These are phyloP conservation scores for Yamadazyma phyllophila DNA, from an alignment of 805 yeast genomes.

Conservation along the genomic window DNA sequence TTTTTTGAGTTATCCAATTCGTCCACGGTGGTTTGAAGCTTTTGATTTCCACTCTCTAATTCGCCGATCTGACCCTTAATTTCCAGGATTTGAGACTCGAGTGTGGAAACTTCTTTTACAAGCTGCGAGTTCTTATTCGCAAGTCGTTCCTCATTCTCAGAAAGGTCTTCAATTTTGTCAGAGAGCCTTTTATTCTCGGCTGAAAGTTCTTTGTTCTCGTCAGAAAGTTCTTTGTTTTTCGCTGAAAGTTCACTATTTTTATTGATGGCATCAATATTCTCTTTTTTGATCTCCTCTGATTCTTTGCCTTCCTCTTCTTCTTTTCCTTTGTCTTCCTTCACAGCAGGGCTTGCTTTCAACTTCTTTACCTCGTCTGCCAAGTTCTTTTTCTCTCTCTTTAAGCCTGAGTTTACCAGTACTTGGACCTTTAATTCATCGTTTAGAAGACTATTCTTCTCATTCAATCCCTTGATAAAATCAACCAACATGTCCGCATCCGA, in stretches of 20 bases:
- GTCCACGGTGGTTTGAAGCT: background rate
- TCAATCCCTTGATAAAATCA: slow-evolving; percentile 65
- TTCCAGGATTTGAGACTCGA: background rate
- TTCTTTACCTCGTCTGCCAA: slow-evolving; percentile 10
- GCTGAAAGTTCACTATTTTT: background rate
- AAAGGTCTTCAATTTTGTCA: background rate
- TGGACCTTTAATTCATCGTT: slow-evolving; percentile 62
- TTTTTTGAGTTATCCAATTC: background rate
- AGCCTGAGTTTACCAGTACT: slow-evolving; percentile 26
- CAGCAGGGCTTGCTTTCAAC: background rate
- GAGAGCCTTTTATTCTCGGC: background rate
- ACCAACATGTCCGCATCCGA: slow-evolving; percentile 68
- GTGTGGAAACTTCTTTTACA: background rate
- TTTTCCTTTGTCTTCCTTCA: background rate
- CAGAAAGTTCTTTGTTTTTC: background rate
- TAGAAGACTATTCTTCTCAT: slow-evolving; percentile 57
- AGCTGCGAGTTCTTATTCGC: background rate
- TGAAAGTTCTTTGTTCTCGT: background rate
- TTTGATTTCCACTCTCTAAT: background rate
- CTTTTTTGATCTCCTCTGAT: no score
- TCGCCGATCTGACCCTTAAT: background rate
- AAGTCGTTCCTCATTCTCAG: background rate
- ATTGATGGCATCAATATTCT: background rate
- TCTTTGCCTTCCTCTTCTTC: background rate
- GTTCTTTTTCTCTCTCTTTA: slow-evolving; percentile 16